Evolutionary conservation across 169 alveolate species (phyloP).

Genomic region (Babesia microti): DNA sequence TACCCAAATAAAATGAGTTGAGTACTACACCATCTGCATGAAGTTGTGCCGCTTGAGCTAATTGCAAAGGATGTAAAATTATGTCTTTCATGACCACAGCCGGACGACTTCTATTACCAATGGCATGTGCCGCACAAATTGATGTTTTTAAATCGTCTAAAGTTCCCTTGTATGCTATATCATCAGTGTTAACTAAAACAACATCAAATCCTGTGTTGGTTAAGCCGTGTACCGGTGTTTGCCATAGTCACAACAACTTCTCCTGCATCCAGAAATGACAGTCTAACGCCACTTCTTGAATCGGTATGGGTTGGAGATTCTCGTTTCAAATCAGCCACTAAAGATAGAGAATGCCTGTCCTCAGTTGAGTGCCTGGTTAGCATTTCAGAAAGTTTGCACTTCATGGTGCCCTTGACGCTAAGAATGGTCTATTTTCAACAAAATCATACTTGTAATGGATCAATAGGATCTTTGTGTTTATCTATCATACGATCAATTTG

Average conservation of each 20-base stretch:
- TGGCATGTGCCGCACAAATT: constrained; percentile 32
- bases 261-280: constrained; percentile 22
- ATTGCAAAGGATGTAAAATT: constrained; percentile 59
- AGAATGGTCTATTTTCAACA: too few species aligned
- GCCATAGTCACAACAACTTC: constrained; percentile 47
- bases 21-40: constrained; percentile 66
- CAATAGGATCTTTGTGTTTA: constrained; percentile 20
- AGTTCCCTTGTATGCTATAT: constrained; percentile 44
- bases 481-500: constrained; percentile 23
- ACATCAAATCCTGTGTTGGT: constrained; percentile 52
- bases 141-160: constrained; percentile 43
- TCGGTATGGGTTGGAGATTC: constrained; percentile 45
- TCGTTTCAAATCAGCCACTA: constrained; percentile 62
- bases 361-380: constrained; percentile 44
- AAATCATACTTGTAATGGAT: constrained; percentile 26
- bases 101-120: constrained; percentile 51
- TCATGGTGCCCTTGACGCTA: constrained; percentile 56
- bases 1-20: constrained; percentile 42
- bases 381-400: constrained; percentile 59
- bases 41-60: constrained; percentile 61
- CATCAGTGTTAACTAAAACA: constrained; percentile 55
- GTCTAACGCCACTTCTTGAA: constrained; percentile 8
- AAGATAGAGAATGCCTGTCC: constrained; percentile 46
- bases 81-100: constrained; percentile 64
- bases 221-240: constrained; percentile 6